Evolutionary conservation across 345 rosid species (phyloP), one percentile per base, ranked within the genome.

Genomic region (Gossypium turneri): DNA sequence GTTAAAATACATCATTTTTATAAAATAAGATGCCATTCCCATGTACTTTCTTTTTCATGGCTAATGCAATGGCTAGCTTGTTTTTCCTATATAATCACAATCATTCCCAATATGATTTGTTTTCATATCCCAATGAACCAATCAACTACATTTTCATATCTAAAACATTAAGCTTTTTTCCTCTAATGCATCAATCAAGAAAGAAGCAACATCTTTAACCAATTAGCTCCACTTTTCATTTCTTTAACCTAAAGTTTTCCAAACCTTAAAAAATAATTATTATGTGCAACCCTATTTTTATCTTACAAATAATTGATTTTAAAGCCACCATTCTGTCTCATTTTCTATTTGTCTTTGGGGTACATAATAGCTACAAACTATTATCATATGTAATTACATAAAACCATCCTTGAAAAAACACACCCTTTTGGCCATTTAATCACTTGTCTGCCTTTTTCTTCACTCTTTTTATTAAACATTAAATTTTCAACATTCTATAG

Each of bases 281-380:
- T 5, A 34, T 34, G 7, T 34, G 41, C 41, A 34, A 34, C 41
- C 60, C 60, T 56, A 22, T 22, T 56, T 56, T 56, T 9, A 56
- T 56, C 1, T 3, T 10, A 20, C 3, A 56, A 19, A 20, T 56
- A 56, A 20, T 56, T 58, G 8, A 22, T 56, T 45, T 45, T 6
- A 45, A 59, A 59, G 38, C 63, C 63, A 7, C 52, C 34, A 12
- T 24, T 47, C 17, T 60, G 57, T 61, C 71, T 50, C 17, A 44
- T 52, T 25, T 19, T 10, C 7, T 17, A 7, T 75, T 57, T 56
- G 25, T 56, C 0, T 76, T 55, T 67, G 25, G 69, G 75, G 27
- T n/a, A 51, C 74, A 74, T 74, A 80, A 70, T 74, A 73, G 68
- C 78, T 70, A 43, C 74, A 73, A 67, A 73, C 50, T 67, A n/a